Conservation (phyloP, 106 monocot genomes). For the Chionographis japonica region DNA sequence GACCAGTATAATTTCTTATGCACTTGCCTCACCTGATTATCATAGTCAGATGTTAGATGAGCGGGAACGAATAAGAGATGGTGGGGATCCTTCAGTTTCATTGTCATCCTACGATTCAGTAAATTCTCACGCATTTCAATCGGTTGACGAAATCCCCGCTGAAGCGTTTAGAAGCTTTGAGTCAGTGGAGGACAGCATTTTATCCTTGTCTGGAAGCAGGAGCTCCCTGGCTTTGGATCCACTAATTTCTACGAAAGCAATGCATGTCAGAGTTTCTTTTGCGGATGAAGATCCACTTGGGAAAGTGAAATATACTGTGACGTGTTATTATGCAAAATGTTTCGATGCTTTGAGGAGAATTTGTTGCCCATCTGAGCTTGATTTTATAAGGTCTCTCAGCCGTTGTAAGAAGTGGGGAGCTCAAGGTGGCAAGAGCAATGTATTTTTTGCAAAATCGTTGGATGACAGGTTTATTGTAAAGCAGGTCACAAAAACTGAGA, state of each 20-base stretch:
- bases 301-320: constrained; percentile 75
- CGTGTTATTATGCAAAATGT: constrained; percentile 73
- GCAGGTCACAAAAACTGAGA: constrained; percentile 88
- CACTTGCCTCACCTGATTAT: constrained; percentile 67
- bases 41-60: constrained; percentile 56
- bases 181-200: constrained; percentile 43
- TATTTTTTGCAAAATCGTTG: constrained; percentile 93
- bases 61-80: constrained; percentile 36
- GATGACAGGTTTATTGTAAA: constrained; percentile 97
- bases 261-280: constrained; percentile 76
- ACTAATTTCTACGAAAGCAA: constrained; percentile 33
- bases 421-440: constrained; percentile 96
- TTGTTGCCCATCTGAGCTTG: constrained; percentile 81
- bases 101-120: constrained; percentile 27
- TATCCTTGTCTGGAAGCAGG: constrained; percentile 41
- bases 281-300: constrained; percentile 60
- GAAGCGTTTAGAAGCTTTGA: constrained; percentile 50
- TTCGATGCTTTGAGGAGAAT: constrained; percentile 75
- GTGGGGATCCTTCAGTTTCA: constrained; percentile 27
- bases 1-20: constrained; percentile 81
- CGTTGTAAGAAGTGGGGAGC: constrained; percentile 98
- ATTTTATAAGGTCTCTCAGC: constrained; percentile 89
- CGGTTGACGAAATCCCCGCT: constrained; percentile 41
- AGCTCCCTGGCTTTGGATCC: constrained; percentile 28
- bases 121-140: constrained; percentile 24